These are phyloP conservation scores for Plasmodium billcollinsi DNA, from an alignment of 169 alveolate genomes.

Conservation along the genomic window DNA sequence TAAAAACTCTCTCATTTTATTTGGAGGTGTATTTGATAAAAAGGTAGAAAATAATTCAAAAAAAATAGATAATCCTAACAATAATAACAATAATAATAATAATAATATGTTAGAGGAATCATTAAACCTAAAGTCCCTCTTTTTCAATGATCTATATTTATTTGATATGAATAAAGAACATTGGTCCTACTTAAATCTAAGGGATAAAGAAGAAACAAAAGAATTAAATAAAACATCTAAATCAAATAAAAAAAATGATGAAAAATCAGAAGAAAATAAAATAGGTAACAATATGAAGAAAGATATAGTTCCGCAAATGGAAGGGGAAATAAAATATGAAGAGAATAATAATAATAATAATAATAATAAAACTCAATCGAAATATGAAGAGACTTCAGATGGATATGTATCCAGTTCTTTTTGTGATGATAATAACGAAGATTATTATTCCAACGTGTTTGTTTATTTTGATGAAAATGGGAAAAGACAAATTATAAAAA, in stretches of 20 bases:
- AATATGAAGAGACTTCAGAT: conserved; percentile 26
- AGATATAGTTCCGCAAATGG: conserved; percentile 8
- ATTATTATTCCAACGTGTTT: conserved; percentile 42
- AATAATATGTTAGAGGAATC: conserved; percentile 79
- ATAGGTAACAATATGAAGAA: background rate
- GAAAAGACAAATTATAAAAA: conserved; percentile 74
- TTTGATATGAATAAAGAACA: conserved; percentile 83
- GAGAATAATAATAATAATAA: background rate
- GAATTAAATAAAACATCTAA: conserved; percentile 16
- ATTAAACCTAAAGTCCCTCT: conserved; percentile 81
- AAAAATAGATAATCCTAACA: background rate
- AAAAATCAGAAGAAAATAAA: conserved; percentile 4
- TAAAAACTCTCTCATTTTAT: conserved; percentile 84
- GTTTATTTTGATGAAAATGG: conserved; percentile 77
- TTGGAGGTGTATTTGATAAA: conserved; percentile 93
- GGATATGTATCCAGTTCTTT: conserved; percentile 14
- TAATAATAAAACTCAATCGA: conserved; percentile 1
- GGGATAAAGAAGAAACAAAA: conserved; percentile 6
- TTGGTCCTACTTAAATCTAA: conserved; percentile 59
- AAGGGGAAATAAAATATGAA: background rate
- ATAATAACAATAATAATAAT: conserved; percentile 74
- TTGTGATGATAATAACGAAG: conserved; percentile 40
- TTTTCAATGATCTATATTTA: conserved; percentile 85
- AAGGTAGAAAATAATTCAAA: conserved; percentile 83
- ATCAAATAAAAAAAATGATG: conserved; percentile 33